Base-by-base conservation (phyloP, 345 rosid genomes). In the Ceriops tagal region DNA sequence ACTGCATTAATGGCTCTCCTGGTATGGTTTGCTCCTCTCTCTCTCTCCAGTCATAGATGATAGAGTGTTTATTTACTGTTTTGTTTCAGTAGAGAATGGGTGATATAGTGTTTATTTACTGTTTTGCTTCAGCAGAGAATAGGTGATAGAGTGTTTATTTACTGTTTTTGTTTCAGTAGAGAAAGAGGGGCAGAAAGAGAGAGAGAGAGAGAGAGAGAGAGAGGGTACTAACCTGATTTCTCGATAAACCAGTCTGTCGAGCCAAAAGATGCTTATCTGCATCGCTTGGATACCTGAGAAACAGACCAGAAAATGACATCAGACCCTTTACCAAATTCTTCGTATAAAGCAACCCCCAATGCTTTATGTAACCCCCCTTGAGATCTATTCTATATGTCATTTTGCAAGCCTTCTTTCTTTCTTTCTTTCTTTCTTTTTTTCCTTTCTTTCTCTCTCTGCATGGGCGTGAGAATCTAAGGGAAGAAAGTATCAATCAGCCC, bases 211-310 rank as follows among this genome's bases (percentile, higher is more conserved):
- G 13, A 55, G 10, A 22, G 22, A 22, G 58, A 22, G 28, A 55
- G 59, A 10, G 59, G 28, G 53, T 43, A 76, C 80, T 65, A 79
- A 91, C 99, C 97, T 95, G 99, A 80, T 90, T 95, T 81, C 97
- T 88, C 39, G 99, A 95, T 82, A 95, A 83, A 72, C 96, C 99
- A 83, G 99, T 92, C 92, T 95, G 99, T 71, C 96, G 83, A 77
- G 99, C 96, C 83, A 95, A 83, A 80, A 95, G 91, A 74, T 92
- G 99, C 82, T 95, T 95, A 89, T 95, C 99, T 65, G 97, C 97
- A 78, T 95, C 99, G 80, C 97, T 92, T 85, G 99, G 99, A 70
- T 95, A 95, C 97, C 99, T 95, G 99, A 88, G 88, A 88, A 81
- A 81, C 73, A 82, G 86, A 88, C 84, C 86, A 89, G 90, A 91